Evolutionary conservation across 352 stramenopile genomes (phyloP).

Genomic region (Pilasporangium apinafurcum): DNA sequence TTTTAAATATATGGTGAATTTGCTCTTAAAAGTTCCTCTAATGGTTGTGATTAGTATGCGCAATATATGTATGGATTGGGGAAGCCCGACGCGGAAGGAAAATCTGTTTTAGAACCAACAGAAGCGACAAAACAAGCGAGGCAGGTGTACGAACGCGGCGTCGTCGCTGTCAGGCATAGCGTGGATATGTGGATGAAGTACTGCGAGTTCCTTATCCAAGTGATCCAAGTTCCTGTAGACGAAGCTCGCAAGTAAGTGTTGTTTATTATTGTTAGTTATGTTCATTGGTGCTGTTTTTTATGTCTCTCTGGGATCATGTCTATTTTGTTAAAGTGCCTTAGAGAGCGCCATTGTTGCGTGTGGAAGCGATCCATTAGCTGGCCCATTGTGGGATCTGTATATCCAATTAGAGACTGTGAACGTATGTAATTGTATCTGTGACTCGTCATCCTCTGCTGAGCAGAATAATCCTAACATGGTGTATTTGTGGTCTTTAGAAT

Average conservation of each 20-base stretch:
- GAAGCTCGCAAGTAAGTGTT: slow-evolving; percentile 47
- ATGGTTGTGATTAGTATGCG: slow-evolving; percentile 37
- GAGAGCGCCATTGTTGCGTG: slow-evolving; percentile 51
- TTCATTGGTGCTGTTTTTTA: background rate
- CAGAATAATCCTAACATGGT: background rate
- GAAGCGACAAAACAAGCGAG: slow-evolving; percentile 40
- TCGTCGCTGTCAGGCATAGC: slow-evolving; percentile 54
- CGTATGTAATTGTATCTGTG: slow-evolving; percentile 17
- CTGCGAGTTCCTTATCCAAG: slow-evolving; percentile 69
- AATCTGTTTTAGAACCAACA: slow-evolving; percentile 25
- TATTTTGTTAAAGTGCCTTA: slow-evolving; percentile 28
- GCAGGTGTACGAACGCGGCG: slow-evolving; percentile 62
- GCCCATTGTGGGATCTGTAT: slow-evolving; percentile 72
- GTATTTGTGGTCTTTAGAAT: slow-evolving; percentile 29
- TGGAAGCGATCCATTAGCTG: slow-evolving; percentile 55
- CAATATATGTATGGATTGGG: slow-evolving; percentile 51
- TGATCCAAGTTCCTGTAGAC: slow-evolving; percentile 43
- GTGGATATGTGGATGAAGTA: slow-evolving; percentile 87
- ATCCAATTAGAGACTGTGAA: slow-evolving; percentile 76
- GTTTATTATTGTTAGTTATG: background rate
- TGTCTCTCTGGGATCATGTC: slow-evolving; percentile 1
- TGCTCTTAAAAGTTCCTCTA: background rate
- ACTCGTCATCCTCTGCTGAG: too few relatives aligned
- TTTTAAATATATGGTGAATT: background rate
- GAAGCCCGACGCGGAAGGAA: slow-evolving; percentile 28